Base-by-base conservation (phyloP, 2,329 filamentous ascomycete genomes). In the Diaporthe helianthi region DNA sequence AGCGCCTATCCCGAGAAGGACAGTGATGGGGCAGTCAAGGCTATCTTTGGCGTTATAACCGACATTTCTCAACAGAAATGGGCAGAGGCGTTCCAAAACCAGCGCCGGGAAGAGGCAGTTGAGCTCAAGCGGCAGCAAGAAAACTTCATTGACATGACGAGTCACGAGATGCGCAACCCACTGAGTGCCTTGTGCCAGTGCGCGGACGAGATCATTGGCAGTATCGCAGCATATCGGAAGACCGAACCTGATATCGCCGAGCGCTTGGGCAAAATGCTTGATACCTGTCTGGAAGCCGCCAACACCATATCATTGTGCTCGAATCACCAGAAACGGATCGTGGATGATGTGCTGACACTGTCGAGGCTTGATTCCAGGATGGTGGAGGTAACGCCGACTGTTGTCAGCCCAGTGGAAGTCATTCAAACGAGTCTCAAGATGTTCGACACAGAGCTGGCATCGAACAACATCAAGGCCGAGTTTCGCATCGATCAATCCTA, bases 31-130 rank as follows among this genome's bases (percentile, higher is more conserved):
- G 81, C 83, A 33, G 83, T 94, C 64, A 93, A 93, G 80, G 89
- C 90, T 71, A 90, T 94, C 3, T 94, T 94, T 74, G 92, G 92
- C 65, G 92, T 90, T 75, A 90, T 97, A 64, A 95, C 93, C 0
- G 93, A 97, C 75, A 97, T 97, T 72, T 93, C 91, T 22, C 88
- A 92, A 66, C 92, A 96, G 77, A 97, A 97, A 78, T 91, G 90
- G 84, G 93, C 93, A 1, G 93, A 97, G 78, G 89, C 90, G 55
- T 89, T 93, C 41, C 92, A 97, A 78, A 93, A 87, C 74, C 86
- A 90, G 53, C 89, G 92, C 69, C 91, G 92, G 75, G 88, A 94
- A 75, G 93, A 96, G 77, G 93, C 93, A 0, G 88, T 94, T 2
- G 91, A 95, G 76, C 84, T 94, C 71, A 96, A 96, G 78, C 84